Evolutionary conservation across 2,329 filamentous ascomycete genomes (phyloP).

Genomic region (Fusarium liriodendri): DNA sequence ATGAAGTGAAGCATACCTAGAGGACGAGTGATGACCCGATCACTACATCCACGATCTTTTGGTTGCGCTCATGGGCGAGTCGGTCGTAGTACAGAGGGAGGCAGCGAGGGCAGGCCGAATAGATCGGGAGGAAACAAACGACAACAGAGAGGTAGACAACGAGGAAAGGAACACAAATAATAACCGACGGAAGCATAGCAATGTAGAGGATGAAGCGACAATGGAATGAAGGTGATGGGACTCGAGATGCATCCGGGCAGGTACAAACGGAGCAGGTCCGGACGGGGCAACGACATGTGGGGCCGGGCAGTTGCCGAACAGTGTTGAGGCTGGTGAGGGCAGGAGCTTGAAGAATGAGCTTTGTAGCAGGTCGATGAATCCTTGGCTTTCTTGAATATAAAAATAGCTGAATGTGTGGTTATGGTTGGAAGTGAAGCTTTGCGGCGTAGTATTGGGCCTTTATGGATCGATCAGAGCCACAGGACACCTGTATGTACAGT

Average conservation of each 20-base stretch:
- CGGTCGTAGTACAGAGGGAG: not conserved
- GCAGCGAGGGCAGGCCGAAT: not conserved
- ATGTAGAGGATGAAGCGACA: not conserved
- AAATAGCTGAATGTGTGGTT: not conserved
- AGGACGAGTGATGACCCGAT: not conserved
- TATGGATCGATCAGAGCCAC: no score
- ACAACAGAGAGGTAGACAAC: not conserved
- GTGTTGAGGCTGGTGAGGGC: not conserved
- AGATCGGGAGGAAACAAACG: not conserved
- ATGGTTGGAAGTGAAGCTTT: not conserved
- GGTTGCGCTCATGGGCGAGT: not conserved
- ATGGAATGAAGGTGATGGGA: not conserved
- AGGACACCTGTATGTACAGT: no score
- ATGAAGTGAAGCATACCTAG: not conserved
- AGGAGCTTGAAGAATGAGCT: not conserved
- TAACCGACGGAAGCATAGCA: not conserved
- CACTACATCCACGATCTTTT: not conserved
- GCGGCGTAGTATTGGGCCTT: not conserved
- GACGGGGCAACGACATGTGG: not conserved
- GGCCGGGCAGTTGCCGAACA: not conserved
- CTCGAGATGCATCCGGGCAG: not conserved
- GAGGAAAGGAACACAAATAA: not conserved
- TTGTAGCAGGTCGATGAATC: no score
- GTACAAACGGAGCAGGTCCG: not conserved
- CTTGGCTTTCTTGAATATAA: not conserved